These are phyloP conservation scores for Hyphopichia fennica DNA, from an alignment of 1,139 yeast species.

Conservation along the genomic window DNA sequence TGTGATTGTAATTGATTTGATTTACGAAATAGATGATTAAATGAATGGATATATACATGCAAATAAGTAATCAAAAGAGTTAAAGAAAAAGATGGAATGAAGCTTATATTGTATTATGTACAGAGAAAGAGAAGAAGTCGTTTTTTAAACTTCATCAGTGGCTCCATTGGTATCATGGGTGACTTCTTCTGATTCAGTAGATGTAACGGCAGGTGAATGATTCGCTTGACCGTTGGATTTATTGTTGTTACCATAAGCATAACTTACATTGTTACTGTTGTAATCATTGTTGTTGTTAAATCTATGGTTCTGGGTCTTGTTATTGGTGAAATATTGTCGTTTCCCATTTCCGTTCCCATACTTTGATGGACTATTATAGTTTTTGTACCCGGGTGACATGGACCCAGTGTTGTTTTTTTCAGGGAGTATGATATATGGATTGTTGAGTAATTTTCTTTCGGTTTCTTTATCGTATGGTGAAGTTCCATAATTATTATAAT, in stretches of 20 bases:
- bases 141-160: too few relatives aligned
- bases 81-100: too few relatives aligned
- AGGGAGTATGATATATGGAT: constrained; percentile 33
- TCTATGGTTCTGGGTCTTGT: neutral
- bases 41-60: too few relatives aligned
- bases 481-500: neutral
- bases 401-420: constrained; percentile 8
- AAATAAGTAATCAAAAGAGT: too few relatives aligned
- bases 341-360: too few relatives aligned
- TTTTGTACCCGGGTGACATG: neutral
- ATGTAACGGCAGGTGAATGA: neutral
- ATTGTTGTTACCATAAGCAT: neutral
- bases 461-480: constrained; percentile 26
- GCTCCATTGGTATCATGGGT: neutral
- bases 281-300: neutral
- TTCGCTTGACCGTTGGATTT: neutral
- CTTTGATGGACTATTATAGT: neutral
- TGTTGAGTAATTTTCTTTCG: constrained; percentile 28
- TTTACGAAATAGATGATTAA: too few relatives aligned
- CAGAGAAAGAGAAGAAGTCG: too few relatives aligned
- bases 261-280: neutral
- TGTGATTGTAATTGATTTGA: too few relatives aligned
- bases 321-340: too few relatives aligned
- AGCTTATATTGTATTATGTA: too few relatives aligned
- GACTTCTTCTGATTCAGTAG: too few relatives aligned